phyloP scores from a whole-genome alignment of 1,284 basidiomycete genomes.

The Tremellales sp. region DNA sequence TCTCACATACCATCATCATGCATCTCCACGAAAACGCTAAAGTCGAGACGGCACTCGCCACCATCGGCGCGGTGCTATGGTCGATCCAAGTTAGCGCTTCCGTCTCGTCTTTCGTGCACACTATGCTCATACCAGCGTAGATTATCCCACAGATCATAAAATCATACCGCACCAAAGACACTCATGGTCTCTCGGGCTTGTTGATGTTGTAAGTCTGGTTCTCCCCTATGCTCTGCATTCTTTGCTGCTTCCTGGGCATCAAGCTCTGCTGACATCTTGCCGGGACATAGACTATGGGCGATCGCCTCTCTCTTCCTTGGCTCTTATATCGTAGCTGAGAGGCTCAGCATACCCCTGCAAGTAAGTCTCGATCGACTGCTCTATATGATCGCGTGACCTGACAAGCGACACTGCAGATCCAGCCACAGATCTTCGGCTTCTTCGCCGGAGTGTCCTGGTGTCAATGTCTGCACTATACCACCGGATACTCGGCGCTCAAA shows the following conservation, averaged over 20 bases:
- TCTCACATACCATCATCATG: too few species aligned
- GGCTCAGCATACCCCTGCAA: conserved; percentile 64
- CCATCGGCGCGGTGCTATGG: conserved; percentile 54
- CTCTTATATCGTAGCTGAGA: conserved; percentile 64
- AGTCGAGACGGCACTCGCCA: conserved; percentile 61
- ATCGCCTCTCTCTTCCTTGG: conserved; percentile 62
- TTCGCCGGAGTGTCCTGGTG: conserved; percentile 63
- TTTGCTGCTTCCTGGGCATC: background rate
- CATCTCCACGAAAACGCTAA: conserved; percentile 22
- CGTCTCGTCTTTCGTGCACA: background rate
- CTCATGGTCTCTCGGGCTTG: conserved; percentile 65
- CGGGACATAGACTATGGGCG: conserved; percentile 57
- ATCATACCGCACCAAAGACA: conserved; percentile 66
- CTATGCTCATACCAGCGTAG: conserved; percentile 43
- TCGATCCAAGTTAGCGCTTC: conserved; percentile 28
- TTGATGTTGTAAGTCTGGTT: conserved; percentile 57
- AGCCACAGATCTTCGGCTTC: conserved; percentile 68
- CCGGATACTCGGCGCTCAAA: conserved; percentile 40
- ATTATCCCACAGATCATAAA: conserved; percentile 68
- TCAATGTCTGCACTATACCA: conserved; percentile 62
- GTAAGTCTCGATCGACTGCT: conserved; percentile 4
- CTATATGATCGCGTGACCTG: background rate
- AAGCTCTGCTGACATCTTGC: background rate
- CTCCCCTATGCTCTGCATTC: background rate
- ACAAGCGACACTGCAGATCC: conserved; percentile 47